These are phyloP conservation scores for Endogone sp. DNA, from an alignment of 192 early-diverging fungal species.

Conservation along the genomic window DNA sequence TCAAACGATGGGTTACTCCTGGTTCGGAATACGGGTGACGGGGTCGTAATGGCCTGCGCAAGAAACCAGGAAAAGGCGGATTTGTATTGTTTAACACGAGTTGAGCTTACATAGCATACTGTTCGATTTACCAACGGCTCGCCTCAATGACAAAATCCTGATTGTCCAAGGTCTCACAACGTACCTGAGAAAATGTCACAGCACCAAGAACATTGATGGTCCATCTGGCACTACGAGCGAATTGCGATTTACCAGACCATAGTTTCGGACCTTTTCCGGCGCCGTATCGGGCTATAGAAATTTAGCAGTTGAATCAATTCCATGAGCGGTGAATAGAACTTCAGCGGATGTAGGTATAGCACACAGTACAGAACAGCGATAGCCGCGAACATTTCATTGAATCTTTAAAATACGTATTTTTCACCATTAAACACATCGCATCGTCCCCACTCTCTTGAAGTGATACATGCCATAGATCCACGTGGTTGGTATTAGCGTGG, in stretches of 20 bases:
- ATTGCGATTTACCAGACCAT: not conserved
- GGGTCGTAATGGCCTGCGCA: not conserved
- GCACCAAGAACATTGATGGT: not conserved
- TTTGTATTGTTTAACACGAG: too few relatives aligned
- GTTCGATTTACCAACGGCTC: too few relatives aligned
- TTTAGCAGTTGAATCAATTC: too few relatives aligned
- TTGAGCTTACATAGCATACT: too few relatives aligned
- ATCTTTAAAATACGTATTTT: too few relatives aligned
- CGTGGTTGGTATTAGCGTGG: not conserved
- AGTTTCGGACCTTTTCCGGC: not conserved
- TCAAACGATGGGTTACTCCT: not conserved
- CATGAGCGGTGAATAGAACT: too few relatives aligned
- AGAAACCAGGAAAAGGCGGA: not conserved
- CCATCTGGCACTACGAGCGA: not conserved
- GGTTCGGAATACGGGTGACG: not conserved
- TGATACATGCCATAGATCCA: not conserved
- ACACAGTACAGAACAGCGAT: not conserved
- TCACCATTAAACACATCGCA: too few relatives aligned
- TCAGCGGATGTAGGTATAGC: not conserved
- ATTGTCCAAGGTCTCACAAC: not conserved
- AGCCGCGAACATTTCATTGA: too few relatives aligned
- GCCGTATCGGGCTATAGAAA: not conserved
- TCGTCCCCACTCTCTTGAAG: not conserved
- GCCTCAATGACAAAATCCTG: not conserved
- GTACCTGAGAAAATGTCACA: not conserved